phyloP scores from a whole-genome alignment of 2,329 filamentous ascomycete species.

The Paracoccidioides lutzii region DNA sequence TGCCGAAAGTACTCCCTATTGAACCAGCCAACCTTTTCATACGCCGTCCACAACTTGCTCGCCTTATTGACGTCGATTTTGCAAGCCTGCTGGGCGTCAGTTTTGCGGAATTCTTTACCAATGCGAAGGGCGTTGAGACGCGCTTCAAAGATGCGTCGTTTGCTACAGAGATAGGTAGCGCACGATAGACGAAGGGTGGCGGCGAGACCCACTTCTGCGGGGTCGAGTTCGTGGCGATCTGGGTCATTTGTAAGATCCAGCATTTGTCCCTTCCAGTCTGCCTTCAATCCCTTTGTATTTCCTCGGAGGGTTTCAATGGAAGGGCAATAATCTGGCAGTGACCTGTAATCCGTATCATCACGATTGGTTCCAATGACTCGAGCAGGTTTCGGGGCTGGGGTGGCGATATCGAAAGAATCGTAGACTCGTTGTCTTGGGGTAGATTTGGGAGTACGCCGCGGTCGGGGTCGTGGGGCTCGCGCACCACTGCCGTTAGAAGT shows the following conservation, averaged over 20 bases:
- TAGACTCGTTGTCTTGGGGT: conserved; percentile 28
- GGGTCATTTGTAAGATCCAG: conserved; percentile 65
- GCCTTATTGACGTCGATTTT: conserved; percentile 98
- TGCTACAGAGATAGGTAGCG: conserved; percentile 81
- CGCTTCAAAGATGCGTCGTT: conserved; percentile 76
- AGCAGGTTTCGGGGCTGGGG: conserved; percentile 30
- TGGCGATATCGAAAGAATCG: conserved; percentile 25
- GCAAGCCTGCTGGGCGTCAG: conserved; percentile 89
- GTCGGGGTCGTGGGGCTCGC: conserved; percentile 20
- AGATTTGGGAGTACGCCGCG: conserved; percentile 29
- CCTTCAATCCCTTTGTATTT: conserved; percentile 60
- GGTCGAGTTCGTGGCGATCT: conserved; percentile 57
- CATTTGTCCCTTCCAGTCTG: conserved; percentile 73
- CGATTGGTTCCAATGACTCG: conserved; percentile 47
- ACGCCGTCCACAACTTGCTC: conserved; percentile 81
- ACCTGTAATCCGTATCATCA: conserved; percentile 69
- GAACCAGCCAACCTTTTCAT: conserved; percentile 77
- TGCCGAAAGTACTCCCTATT: conserved; percentile 40
- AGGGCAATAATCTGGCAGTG: conserved; percentile 61
- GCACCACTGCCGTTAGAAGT: conserved; percentile 7
- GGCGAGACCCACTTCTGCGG: conserved; percentile 64
- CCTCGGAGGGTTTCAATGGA: conserved; percentile 51
- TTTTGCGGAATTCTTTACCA: conserved; percentile 83
- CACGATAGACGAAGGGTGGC: conserved; percentile 70
- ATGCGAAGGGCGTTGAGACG: conserved; percentile 54